phyloP scores from a whole-genome alignment of 306 rosid genomes.

The Rosa multiflora region DNA sequence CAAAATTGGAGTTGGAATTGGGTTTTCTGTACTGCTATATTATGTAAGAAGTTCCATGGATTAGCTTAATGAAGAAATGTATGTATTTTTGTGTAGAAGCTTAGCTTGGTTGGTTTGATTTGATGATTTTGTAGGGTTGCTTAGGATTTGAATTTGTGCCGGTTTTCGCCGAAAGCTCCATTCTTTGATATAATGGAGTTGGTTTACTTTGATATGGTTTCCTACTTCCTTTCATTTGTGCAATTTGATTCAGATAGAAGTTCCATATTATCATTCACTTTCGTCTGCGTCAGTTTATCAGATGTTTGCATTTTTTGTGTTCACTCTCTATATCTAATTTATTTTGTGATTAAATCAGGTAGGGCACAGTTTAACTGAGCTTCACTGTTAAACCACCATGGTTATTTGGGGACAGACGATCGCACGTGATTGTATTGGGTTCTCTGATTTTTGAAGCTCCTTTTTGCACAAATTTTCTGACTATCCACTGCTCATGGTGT shows the following conservation, averaged over 20 bases:
- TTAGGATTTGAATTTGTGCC: slow-evolving; percentile 1
- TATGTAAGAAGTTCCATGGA: too few relatives aligned
- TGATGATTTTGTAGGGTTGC: not conserved
- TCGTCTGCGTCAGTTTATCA: not conserved
- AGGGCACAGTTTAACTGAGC: not conserved
- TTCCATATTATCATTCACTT: not conserved
- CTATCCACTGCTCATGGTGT: not conserved
- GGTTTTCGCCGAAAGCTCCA: not conserved
- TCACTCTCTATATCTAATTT: not conserved
- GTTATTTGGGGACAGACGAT: not conserved
- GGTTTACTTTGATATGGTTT: not conserved
- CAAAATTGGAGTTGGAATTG: not conserved
- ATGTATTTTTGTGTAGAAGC: not conserved
- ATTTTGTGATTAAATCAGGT: slow-evolving; percentile 15
- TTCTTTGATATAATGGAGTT: not conserved
- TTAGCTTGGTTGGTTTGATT: not conserved
- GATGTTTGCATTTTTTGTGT: not conserved
- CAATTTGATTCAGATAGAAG: not conserved
- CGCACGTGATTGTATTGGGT: not conserved
- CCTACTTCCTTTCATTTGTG: not conserved
- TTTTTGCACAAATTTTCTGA: not conserved
- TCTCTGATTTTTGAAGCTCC: not conserved
- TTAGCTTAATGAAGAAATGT: too few relatives aligned
- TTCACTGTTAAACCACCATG: not conserved
- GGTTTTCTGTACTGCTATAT: too few relatives aligned